These are phyloP conservation scores for Mortierella antarctica DNA, from an alignment of 192 early-diverging fungal species.

Conservation along the genomic window DNA sequence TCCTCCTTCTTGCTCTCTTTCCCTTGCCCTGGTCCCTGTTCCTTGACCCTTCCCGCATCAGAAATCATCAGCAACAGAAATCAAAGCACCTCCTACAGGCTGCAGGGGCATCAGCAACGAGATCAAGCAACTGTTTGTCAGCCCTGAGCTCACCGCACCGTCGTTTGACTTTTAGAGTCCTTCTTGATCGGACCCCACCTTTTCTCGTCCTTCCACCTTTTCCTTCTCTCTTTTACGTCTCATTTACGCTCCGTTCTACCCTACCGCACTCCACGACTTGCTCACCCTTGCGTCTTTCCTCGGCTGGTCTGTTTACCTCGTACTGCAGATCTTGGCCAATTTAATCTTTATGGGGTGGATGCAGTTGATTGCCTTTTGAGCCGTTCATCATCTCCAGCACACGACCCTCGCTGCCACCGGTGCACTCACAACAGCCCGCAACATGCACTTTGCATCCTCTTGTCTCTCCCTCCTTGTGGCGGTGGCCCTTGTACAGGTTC, in stretches of 20 bases:
- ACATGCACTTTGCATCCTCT: constrained; percentile 1
- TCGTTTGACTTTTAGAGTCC: background rate
- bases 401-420: background rate
- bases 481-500: background rate
- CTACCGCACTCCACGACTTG: background rate
- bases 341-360: background rate
- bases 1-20: background rate
- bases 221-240: background rate
- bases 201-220: background rate
- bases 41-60: background rate
- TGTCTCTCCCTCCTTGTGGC: constrained; percentile 2
- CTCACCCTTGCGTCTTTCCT: background rate
- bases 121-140: no score
- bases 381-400: background rate
- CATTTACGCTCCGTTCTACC: background rate
- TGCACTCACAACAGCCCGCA: background rate
- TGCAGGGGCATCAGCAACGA: no score
- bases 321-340: background rate
- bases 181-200: background rate
- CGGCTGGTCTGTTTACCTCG: background rate
- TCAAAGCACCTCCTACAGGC: no score
- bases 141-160: no score
- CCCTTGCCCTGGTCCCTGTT: background rate
- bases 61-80: no score
- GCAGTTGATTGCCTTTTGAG: background rate